Evolutionary conservation across 768 basidiomycete genomes (phyloP).

Genomic region (Amanita jacksonii): DNA sequence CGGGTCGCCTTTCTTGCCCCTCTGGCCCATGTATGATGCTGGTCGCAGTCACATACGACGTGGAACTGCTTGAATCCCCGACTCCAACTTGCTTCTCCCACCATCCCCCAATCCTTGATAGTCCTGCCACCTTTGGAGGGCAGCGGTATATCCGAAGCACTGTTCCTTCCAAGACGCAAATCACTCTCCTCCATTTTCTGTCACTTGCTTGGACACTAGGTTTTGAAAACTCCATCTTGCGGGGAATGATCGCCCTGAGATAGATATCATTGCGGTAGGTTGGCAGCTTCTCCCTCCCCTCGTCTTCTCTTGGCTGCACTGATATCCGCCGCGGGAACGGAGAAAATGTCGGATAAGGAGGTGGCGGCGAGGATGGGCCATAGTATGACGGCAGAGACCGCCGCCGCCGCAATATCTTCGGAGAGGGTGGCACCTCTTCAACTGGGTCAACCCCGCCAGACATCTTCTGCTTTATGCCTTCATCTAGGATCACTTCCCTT

Average conservation of each 20-base stretch:
- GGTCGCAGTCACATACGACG: conserved; percentile 7
- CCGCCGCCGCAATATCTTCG: conserved; percentile 41
- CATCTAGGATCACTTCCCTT: conserved; percentile 7
- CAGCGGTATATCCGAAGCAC: conserved; percentile 66
- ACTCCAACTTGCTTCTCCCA: conserved; percentile 73
- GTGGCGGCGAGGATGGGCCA: conserved; percentile 44
- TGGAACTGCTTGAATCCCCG: conserved; percentile 36
- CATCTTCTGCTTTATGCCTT: conserved; percentile 17
- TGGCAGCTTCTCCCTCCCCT: conserved; percentile 76
- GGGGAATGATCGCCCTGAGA: conserved; percentile 71
- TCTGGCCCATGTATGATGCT: conserved; percentile 3
- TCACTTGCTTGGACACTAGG: conserved; percentile 87
- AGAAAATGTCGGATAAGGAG: conserved; percentile 49
- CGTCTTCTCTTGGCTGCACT: conserved; percentile 60
- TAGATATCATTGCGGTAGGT: conserved; percentile 74
- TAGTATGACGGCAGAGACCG: conserved; percentile 66
- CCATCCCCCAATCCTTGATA: conserved; percentile 57
- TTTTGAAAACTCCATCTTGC: conserved; percentile 86
- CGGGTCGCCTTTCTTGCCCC: conserved; percentile 6
- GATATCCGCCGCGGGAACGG: conserved; percentile 9
- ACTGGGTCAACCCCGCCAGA: conserved; percentile 21
- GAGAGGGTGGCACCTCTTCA: conserved; percentile 23
- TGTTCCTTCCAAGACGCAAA: conserved; percentile 93
- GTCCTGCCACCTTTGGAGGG: conserved; percentile 31
- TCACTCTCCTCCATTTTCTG: conserved; percentile 82